Evolutionary conservation across 2,329 filamentous ascomycete genomes (phyloP).

Genomic region (Curvularia hawaiiensis): DNA sequence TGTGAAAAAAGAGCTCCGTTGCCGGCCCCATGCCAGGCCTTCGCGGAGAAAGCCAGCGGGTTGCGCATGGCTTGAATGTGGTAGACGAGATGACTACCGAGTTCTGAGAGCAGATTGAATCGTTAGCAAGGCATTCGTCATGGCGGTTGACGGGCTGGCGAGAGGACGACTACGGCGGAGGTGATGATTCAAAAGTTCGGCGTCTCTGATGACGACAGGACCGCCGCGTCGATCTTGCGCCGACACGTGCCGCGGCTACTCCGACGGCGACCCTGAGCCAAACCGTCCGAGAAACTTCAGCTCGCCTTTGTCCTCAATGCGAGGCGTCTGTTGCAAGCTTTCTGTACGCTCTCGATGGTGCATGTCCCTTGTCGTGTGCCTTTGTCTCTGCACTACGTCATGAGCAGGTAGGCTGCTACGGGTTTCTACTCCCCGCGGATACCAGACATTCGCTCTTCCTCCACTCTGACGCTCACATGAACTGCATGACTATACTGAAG

Average conservation of each 20-base stretch:
- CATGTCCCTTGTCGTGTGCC: not conserved
- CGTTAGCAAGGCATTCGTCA: slow-evolving; percentile 30
- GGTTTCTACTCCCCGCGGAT: not conserved
- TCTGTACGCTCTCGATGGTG: not conserved
- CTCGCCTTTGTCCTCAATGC: not conserved
- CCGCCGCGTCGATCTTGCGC: slow-evolving; percentile 19
- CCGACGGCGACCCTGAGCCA: slow-evolving; percentile 4
- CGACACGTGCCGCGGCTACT: slow-evolving; percentile 29
- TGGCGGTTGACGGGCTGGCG: slow-evolving; percentile 22
- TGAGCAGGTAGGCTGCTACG: not conserved
- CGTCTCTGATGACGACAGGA: slow-evolving; percentile 39
- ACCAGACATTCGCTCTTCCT: not conserved
- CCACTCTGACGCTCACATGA: not conserved
- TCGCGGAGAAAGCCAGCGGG: slow-evolving; percentile 36
- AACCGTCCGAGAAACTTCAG: not conserved
- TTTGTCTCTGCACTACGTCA: slow-evolving; percentile 4
- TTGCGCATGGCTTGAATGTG: slow-evolving; percentile 42
- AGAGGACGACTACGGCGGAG: slow-evolving; percentile 19
- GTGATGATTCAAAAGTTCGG: slow-evolving; percentile 33
- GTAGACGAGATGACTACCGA: slow-evolving; percentile 35
- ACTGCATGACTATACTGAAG: not conserved
- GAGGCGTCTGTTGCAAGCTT: not conserved
- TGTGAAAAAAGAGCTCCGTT: slow-evolving; percentile 43
- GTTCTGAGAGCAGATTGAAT: slow-evolving; percentile 17
- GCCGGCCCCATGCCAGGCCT: slow-evolving; percentile 43